Base-by-base conservation (phyloP, 73 alveolate species). In the Paramecium biaurelia region DNA sequence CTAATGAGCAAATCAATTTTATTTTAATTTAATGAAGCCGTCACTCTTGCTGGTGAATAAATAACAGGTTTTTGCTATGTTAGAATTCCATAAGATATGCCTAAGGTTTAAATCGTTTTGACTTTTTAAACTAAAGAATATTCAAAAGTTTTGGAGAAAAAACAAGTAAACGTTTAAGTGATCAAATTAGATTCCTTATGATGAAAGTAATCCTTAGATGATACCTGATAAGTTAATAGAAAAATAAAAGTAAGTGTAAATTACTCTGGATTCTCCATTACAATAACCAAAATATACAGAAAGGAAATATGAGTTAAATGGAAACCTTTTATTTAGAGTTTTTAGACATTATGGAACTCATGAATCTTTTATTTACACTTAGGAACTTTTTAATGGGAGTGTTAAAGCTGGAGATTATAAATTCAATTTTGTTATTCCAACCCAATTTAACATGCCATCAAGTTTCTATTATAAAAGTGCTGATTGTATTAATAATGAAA, bases 261-360 rank as follows among this genome's bases (percentile, higher is more conserved):
- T 79, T 24, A 24, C 90, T 24, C 28, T 24, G 43, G 90, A 79
- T 43, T 79, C 90, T 15, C 70, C 74, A 34, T 12, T 10, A 15
- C 3, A 11, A n/a, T 15, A 21, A 41, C 47, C 14, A 10, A 41
- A 72, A 37, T 20, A 34, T 38, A 12, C 59, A 43, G 5, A 63
- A 63, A 79, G 43, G 45, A 20, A 79, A 79, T 79, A 79, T 43
- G 90, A 79, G 56, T 47, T 79, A 63, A 72, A 34, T 72, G 90
- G 90, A 24, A 79, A 79, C 56, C 70, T 18, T 8, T 45, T 79
- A 34, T 79, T n/a, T 45, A 8, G 90, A 79, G 28, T 79, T 0
- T 38, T 79, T 47, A 38, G 90, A 15, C 37, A 43, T 9, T 79
- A 79, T 79, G 90, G 90, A 43, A 43, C 30, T 14, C 47, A 79